phyloP scores from a whole-genome alignment of 108 stramenopile genomes.

The Epithemia pelagica region DNA sequence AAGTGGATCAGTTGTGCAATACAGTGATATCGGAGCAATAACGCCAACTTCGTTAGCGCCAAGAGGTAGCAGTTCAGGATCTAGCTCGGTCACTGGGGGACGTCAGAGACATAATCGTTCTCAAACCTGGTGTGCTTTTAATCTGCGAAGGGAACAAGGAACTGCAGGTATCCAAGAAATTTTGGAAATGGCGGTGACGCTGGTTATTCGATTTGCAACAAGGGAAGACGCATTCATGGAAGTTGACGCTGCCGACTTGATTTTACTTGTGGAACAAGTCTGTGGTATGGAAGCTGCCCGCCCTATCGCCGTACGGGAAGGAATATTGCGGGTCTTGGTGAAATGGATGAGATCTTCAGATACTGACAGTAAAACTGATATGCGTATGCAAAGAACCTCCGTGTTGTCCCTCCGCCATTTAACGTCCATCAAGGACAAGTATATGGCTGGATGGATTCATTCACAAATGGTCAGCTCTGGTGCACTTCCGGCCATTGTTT shows the following conservation, averaged over 20 bases:
- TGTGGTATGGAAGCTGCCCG: constrained; percentile 44
- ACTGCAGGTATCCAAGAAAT: constrained; percentile 24
- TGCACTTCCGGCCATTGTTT: constrained; percentile 42
- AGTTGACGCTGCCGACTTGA: neutral
- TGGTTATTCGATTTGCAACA: constrained; percentile 38
- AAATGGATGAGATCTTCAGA: constrained; percentile 46
- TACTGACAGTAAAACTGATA: neutral
- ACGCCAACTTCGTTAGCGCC: neutral
- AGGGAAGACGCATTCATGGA: neutral
- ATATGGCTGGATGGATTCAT: constrained; percentile 72
- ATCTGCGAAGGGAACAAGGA: neutral
- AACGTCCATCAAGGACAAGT: constrained; percentile 43
- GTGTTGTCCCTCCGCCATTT: constrained; percentile 41
- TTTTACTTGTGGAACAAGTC: constrained; percentile 41
- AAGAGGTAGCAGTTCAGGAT: neutral
- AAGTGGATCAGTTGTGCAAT: neutral
- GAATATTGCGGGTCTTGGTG: constrained; percentile 40
- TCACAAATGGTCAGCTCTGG: constrained; percentile 62
- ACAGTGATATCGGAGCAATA: neutral
- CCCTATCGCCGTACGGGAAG: constrained; percentile 55
- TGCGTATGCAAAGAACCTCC: constrained; percentile 27
- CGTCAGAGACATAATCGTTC: neutral
- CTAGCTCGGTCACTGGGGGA: constrained; percentile 11
- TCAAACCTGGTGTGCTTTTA: neutral
- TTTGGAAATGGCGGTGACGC: constrained; percentile 40